Evolutionary conservation across 768 basidiomycete genomes (phyloP), one percentile per base, ranked within the genome.

Genomic region (Mycena filopes): DNA sequence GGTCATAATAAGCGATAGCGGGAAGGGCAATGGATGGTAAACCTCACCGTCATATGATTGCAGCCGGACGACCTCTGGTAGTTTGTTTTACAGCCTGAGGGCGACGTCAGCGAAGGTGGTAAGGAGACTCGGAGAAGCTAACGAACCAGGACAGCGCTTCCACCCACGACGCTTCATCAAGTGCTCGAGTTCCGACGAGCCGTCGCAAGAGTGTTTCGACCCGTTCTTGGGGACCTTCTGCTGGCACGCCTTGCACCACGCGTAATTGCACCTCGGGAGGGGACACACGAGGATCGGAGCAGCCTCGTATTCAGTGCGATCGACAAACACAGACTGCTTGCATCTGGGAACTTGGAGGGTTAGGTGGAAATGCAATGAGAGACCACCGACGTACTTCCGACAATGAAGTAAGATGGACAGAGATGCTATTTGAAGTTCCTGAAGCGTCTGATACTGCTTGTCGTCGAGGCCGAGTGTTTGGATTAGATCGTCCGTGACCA

Each of bases 201-300:
- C 86, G 60, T 88, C 87, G 71, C 89, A 90, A 0, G 83, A 84
- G 72, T 88, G 86, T 55, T 76, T 73, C 81, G 16, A 71, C 74
- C 13, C 73, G 79, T 68, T 66, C 75, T 11, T 36, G 42, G 28
- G 3, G 26, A 83, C 71, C 11, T 72, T 61, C 59, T 85, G 82
- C 28, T 81, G 82, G 73, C 89, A 90, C 29, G 73, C 73, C 75
- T 85, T 89, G 75, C 89, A 90, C 89, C 88, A 90, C 7, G 79
- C 75, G 66, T 86, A 75, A 1, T 73, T 69, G 60, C 89, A 90
- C 16, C 74, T 71, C 0, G 70, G 74, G 29, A 83, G 70, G 4
- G 86, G 87, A 64, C 89, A 90, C 13, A 75, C 71, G 33, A 90
- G 73, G 28, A 80, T 77, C 29, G 74, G 71, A n/a, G 72, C 70